Percentiles rank a stretch among this genome's conserved stretches.
phyloP scores from a whole-genome alignment of 2,329 filamentous ascomycete species.

The Penicillium sp. region DNA sequence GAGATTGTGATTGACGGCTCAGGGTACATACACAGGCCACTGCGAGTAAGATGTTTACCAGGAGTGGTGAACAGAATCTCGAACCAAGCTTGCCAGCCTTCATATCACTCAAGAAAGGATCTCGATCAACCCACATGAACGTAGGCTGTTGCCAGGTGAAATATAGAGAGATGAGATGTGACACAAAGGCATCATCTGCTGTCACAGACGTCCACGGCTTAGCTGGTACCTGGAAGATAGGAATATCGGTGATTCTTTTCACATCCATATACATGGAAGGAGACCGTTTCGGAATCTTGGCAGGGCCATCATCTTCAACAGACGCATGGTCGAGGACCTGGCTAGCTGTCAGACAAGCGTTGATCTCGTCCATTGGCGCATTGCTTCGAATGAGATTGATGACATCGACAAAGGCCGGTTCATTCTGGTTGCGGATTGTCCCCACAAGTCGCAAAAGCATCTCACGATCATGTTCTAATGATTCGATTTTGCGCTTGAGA shows the following conservation, averaged over 20 bases:
- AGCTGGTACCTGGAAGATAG: conserved; percentile 14
- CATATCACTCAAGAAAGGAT: conserved; percentile 32
- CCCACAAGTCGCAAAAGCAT: conserved; percentile 15
- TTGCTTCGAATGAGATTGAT: conserved; percentile 15
- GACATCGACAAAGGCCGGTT: background rate
- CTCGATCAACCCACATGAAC: conserved; percentile 25
- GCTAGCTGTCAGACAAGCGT: background rate
- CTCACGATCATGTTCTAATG: conserved; percentile 15
- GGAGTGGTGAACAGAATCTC: conserved; percentile 29
- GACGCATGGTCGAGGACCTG: background rate
- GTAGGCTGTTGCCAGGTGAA: conserved; percentile 21
- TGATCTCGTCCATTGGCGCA: conserved; percentile 14
- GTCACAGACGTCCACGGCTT: conserved; percentile 23
- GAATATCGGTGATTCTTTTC: conserved; percentile 4
- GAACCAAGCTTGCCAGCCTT: conserved; percentile 18
- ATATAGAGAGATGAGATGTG: conserved; percentile 24
- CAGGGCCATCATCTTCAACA: background rate
- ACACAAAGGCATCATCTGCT: conserved; percentile 19
- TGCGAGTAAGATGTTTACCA: conserved; percentile 29
- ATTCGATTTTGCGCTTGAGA: conserved; percentile 12
- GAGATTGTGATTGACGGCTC: background rate
- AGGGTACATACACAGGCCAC: conserved; percentile 17
- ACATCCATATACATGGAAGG: conserved; percentile 4
- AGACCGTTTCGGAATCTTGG: background rate
- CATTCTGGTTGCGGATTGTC: conserved; percentile 11